Percentiles rank a stretch among this genome's conserved stretches.
phyloP scores from a whole-genome alignment of 2,329 filamentous ascomycete genomes.

The Colletotrichum sp. region DNA sequence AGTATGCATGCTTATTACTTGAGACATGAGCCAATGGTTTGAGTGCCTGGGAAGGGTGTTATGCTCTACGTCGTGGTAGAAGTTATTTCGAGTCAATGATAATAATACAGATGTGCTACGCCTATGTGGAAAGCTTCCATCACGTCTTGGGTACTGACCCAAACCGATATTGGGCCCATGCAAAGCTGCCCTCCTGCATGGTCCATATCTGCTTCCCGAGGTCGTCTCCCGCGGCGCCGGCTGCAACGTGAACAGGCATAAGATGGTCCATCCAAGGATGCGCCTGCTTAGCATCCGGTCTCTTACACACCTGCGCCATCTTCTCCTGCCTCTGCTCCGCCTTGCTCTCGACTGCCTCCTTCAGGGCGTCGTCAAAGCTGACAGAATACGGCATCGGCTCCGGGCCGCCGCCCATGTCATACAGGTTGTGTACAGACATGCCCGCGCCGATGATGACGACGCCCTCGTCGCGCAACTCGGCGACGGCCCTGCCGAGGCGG shows the following conservation, averaged over 20 bases:
- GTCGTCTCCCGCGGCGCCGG: conserved; percentile 50
- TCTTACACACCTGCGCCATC: conserved; percentile 42
- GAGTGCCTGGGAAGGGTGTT: not conserved
- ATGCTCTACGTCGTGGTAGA: not conserved
- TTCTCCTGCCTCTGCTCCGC: conserved; percentile 40
- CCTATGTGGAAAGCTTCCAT: not conserved
- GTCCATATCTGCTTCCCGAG: conserved; percentile 49
- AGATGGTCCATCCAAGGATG: conserved; percentile 56
- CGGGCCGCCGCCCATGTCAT: conserved; percentile 52
- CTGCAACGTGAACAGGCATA: conserved; percentile 53
- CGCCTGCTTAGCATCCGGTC: conserved; percentile 51
- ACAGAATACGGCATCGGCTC: conserved; percentile 59
- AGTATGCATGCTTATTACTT: not conserved
- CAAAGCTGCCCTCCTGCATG: conserved; percentile 48
- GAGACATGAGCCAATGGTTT: not conserved
- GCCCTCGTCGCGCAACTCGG: conserved; percentile 69
- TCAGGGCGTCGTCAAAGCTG: conserved; percentile 66
- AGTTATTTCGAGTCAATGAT: not conserved
- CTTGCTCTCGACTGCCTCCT: conserved; percentile 41
- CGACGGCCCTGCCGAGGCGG: conserved; percentile 68
- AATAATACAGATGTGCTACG: not conserved
- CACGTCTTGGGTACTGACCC: conserved; percentile 25
- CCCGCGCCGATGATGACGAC: conserved; percentile 74
- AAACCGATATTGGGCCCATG: conserved; percentile 54
- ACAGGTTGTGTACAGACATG: conserved; percentile 77